Evolutionary conservation across 768 basidiomycete genomes (phyloP).

Genomic region (Clavulina sp.): DNA sequence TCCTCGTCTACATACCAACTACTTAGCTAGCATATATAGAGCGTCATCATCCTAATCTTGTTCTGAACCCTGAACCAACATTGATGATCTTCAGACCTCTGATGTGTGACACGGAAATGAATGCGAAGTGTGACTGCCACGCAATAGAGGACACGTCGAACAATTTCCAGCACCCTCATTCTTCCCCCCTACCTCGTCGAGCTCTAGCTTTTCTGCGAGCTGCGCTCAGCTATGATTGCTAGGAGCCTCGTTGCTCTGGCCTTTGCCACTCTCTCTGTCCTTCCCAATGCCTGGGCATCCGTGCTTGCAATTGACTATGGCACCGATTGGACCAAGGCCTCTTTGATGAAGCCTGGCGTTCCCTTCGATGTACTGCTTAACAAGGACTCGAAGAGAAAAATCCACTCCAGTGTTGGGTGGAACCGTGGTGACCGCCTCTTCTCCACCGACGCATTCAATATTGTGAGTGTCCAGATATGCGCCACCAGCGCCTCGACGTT

Average conservation of each 20-base stretch:
- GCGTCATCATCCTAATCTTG: too few species aligned
- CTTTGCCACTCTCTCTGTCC: constrained; percentile 17
- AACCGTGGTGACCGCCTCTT: constrained; percentile 76
- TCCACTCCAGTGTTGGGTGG: constrained; percentile 79
- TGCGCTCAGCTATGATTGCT: too few species aligned
- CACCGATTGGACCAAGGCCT: constrained; percentile 92
- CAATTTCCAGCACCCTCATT: too few species aligned
- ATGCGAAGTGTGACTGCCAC: too few species aligned
- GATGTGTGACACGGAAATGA: too few species aligned
- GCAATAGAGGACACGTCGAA: too few species aligned
- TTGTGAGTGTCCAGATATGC: constrained; percentile 35
- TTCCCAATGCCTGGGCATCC: constrained; percentile 36
- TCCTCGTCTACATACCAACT: too few species aligned
- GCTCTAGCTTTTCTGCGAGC: too few species aligned
- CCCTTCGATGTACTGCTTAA: constrained; percentile 95
- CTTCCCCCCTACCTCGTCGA: too few species aligned
- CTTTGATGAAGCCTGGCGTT: constrained; percentile 80
- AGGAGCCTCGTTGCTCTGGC: neutral
- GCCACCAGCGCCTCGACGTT: neutral
- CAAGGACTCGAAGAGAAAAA: constrained; percentile 93
- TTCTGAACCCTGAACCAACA: too few species aligned
- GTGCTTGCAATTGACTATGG: constrained; percentile 97
- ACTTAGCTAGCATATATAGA: too few species aligned
- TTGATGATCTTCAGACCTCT: too few species aligned
- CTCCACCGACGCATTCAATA: constrained; percentile 71